These are phyloP conservation scores for Davidsoniella australis DNA, from an alignment of 2,329 filamentous ascomycete species.

Conservation along the genomic window DNA sequence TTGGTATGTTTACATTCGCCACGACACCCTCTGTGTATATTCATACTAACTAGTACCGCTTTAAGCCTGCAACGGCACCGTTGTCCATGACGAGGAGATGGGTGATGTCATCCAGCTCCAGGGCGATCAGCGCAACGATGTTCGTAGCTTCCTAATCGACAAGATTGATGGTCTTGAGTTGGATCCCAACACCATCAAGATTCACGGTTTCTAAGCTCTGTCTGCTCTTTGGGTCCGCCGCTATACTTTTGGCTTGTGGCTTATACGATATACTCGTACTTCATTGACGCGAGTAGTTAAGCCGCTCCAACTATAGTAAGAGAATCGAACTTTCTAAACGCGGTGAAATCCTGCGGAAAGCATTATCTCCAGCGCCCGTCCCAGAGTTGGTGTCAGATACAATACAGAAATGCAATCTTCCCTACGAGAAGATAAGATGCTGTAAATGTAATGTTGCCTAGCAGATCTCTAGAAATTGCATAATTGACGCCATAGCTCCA, in stretches of 20 bases:
- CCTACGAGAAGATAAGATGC: not conserved
- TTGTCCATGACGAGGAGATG: conserved; percentile 90
- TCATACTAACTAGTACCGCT: conserved; percentile 15
- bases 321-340: conserved; percentile 6
- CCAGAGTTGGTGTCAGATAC: conserved; percentile 2
- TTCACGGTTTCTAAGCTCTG: conserved; percentile 35
- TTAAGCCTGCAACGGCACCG: conserved; percentile 97
- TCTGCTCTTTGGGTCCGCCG: too few relatives aligned
- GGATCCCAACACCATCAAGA: conserved; percentile 94
- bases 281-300: not conserved
- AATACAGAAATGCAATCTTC: not conserved
- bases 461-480: too few relatives aligned
- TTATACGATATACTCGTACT: not conserved
- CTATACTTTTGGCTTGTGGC: too few relatives aligned
- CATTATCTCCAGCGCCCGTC: conserved; percentile 6
- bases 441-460: not conserved
- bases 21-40: not conserved
- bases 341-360: conserved; percentile 10
- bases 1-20: conserved; percentile 41
- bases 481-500: too few relatives aligned
- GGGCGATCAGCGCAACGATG: conserved; percentile 97
- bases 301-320: conserved; percentile 1
- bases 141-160: conserved; percentile 91
- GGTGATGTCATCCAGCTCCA: conserved; percentile 99
- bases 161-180: conserved; percentile 90